Percentiles rank a stretch among this genome's conserved stretches.
Conservation (phyloP, 129 eudicot genomes). For the Centrapalus pauciflorus region DNA sequence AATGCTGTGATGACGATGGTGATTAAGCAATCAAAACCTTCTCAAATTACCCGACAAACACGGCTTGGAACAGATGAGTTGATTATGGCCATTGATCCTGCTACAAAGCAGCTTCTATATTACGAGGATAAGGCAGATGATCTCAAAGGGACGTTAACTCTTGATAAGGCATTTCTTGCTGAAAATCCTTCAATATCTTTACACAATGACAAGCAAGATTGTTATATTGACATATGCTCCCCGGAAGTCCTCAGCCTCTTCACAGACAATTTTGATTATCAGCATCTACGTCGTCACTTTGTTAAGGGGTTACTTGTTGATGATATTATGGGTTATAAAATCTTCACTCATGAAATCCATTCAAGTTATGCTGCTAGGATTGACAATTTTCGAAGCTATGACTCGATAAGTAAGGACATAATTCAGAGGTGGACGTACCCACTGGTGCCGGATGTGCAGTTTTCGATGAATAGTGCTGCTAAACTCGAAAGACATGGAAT, state of each 20-base stretch:
- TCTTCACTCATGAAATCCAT: conserved; percentile 84
- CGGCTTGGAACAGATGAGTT: conserved; percentile 93
- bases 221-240: conserved; percentile 92
- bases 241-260: conserved; percentile 86
- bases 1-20: conserved; percentile 88
- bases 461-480: conserved; percentile 38
- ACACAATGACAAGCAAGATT: conserved; percentile 91
- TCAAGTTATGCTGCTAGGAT: conserved; percentile 93
- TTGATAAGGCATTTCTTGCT: conserved; percentile 67
- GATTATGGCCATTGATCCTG: conserved; percentile 82
- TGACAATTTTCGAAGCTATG: conserved; percentile 85
- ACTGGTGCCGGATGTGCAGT: conserved; percentile 84
- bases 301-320: conserved; percentile 88
- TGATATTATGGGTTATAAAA: conserved; percentile 93
- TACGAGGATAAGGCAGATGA: conserved; percentile 72
- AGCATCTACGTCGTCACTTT: conserved; percentile 92
- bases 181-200: conserved; percentile 56
- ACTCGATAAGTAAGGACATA: conserved; percentile 83
- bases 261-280: conserved; percentile 94
- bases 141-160: conserved; percentile 49
- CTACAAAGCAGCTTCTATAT: conserved; percentile 67
- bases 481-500: conserved; percentile 76
- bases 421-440: conserved; percentile 99
- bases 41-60: conserved; percentile 71
- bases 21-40: conserved; percentile 62